Evolutionary conservation across 176 grass and related monocot genomes (phyloP).

Genomic region (Juncus effusus): DNA sequence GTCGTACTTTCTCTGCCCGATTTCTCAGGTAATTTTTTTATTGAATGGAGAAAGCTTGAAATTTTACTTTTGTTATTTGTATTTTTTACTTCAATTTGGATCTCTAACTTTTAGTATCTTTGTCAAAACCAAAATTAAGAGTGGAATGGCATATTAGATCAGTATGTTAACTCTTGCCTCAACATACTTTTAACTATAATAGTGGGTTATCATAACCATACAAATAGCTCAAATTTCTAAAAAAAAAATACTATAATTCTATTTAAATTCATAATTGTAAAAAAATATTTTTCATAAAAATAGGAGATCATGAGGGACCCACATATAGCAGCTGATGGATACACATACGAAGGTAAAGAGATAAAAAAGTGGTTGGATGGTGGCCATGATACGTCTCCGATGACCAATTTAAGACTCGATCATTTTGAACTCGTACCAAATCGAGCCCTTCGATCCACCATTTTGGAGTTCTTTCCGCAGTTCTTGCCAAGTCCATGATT

Average conservation of each 20-base stretch:
- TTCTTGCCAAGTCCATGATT: slow-evolving; percentile 23
- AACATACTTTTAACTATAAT: no score
- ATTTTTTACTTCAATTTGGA: not conserved
- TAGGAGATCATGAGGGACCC: slow-evolving; percentile 74
- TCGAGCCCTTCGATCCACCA: slow-evolving; percentile 45
- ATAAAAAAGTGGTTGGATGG: slow-evolving; percentile 55
- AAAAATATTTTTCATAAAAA: not conserved
- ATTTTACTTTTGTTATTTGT: not conserved
- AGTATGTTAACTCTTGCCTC: no score
- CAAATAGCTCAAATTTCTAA: not conserved
- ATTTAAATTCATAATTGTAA: slow-evolving; percentile 8
- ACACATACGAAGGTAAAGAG: slow-evolving; percentile 59
- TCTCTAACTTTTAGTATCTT: not conserved
- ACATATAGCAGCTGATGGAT: slow-evolving; percentile 62
- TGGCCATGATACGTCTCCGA: slow-evolving; percentile 50
- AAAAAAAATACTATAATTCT: not conserved
- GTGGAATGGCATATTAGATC: not conserved
- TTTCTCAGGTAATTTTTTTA: slow-evolving; percentile 50
- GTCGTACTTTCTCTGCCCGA: slow-evolving; percentile 67
- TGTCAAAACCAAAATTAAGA: not conserved
- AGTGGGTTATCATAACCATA: no score
- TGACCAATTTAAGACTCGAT: slow-evolving; percentile 59
- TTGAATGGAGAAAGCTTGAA: not conserved
- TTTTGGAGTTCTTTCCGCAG: slow-evolving; percentile 49
- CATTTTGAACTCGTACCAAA: slow-evolving; percentile 63